Conservation (phyloP, 768 basidiomycete genomes). For the Lactarius quietus region DNA sequence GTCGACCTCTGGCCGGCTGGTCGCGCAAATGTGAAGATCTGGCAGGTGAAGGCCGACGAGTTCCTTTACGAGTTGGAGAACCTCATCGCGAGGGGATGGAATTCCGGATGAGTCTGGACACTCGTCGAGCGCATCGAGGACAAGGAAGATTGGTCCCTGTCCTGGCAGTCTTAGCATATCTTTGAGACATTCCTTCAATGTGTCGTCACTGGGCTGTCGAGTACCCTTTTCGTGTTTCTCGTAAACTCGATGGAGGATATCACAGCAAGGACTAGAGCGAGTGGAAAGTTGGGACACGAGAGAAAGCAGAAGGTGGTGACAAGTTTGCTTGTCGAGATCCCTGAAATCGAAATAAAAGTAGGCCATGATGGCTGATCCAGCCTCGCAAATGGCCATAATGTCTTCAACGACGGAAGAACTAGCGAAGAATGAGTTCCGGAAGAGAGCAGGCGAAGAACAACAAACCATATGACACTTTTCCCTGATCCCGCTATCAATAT, state of each 20-base stretch:
- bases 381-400: neutral
- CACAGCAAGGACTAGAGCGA: neutral
- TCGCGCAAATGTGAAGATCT: neutral
- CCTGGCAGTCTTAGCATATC: neutral
- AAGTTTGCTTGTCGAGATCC: neutral
- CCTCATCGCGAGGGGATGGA: neutral
- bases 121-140: neutral
- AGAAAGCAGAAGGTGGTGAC: neutral
- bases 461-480: neutral
- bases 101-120: neutral
- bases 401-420: neutral
- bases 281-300: neutral
- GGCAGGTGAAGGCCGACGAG: neutral
- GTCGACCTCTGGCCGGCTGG: neutral
- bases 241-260: neutral
- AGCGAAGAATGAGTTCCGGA: neutral
- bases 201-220: neutral
- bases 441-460: neutral
- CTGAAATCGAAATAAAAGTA: neutral
- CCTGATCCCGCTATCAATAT: neutral
- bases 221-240: neutral
- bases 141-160: neutral
- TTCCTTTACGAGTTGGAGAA: neutral
- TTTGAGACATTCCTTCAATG: neutral
- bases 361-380: neutral